Evolutionary conservation across 129 eudicot genomes (phyloP), one percentile per base, ranked within the genome.

Genomic region (Gnaphalium uliginosum): DNA sequence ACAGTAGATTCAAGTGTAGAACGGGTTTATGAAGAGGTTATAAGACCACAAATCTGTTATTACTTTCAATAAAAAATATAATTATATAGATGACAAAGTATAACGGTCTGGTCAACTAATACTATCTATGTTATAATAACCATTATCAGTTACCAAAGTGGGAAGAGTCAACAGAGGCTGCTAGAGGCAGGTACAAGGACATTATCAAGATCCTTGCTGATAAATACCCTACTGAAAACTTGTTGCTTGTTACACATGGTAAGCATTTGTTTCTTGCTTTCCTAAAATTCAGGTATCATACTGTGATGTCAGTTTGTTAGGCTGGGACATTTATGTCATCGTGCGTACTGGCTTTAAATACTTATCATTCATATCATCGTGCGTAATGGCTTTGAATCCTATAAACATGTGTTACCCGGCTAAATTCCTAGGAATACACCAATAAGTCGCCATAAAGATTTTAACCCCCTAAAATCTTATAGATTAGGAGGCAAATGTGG

Each of bases 171-270:
- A 50, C 65, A 17, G 74, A 69, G 39, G 85, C 22, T 46, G 92
- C 97, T 71, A 82, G 97, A 81, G 70, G 75, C 58, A 81, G 98
- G 79, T 94, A 94, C 79, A 76, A 51, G 74, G 41, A 69, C 41
- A 78, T 94, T 68, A 79, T 90, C 68, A 86, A 87, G 67, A 87
- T 77, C 39, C 96, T 94, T 76, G 98, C 98, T 30, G 90, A 94
- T 83, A 90, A 84, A 73, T 89, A 87, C 79, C 97, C 98, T 62
- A 76, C 83, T 1, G 97, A 94, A 76, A 94, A 94, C 85, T 79
- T 94, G 84, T 80, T 94, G 86, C 85, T 94, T 46, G 92, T 94
- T 15, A 85, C 98, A 51, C 98, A 94, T 9, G 98, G 97, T 91
- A 83, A 77, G 84, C 19, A 11, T 76, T 62, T 11, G 39, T 33